Evolutionary conservation across 2,329 filamentous ascomycete genomes (phyloP), one percentile per base, ranked within the genome.

Genomic region (Ophiosphaerella korrae): DNA sequence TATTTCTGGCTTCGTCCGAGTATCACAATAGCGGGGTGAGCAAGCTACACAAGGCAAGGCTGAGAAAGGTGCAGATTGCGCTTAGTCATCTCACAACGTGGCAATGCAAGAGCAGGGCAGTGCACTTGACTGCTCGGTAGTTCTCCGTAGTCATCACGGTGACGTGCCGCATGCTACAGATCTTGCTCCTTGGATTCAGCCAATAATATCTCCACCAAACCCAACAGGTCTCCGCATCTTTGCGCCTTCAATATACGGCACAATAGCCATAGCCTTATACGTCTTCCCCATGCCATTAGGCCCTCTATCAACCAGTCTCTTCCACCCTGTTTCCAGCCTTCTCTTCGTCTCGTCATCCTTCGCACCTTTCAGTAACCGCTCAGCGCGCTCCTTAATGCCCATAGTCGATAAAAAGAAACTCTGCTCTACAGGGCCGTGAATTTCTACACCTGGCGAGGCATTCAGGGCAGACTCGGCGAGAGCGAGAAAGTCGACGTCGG

Each of bases 351-450:
- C 70, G 11, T 68, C 68, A n/a, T 70, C 64, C 76, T 82, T 64
- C 3, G 65, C 70, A 12, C 59, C 50, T 38, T 57, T 58, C 33
- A 71, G 24, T 38, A 73, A 53, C 33, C 67, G 50, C 38, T 66
- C 66, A 2, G 68, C 71, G 7, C 71, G 54, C 50, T 73, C 56
- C 54, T 82, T 80, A 51, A 96, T 92, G 0, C 94, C 94, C 88
- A 99, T 89, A 2, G 81, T 79, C 38, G 83, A 81, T 34, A 99
- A 75, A 73, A 96, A 99, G 34, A 82, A 78, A 0, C 85, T 90
- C 75, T 99, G 94, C 55, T 92, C 85, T 1, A 96, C 87, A 0
- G 94, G 94, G 0, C 94, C 94, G 67, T 97, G 92, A 6, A 96
- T 90, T 74, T 99, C 94, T 3, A 97, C 86, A 1, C 87, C 88